phyloP scores from a whole-genome alignment of 192 early-diverging fungal species.

The Coemansia sp. region DNA sequence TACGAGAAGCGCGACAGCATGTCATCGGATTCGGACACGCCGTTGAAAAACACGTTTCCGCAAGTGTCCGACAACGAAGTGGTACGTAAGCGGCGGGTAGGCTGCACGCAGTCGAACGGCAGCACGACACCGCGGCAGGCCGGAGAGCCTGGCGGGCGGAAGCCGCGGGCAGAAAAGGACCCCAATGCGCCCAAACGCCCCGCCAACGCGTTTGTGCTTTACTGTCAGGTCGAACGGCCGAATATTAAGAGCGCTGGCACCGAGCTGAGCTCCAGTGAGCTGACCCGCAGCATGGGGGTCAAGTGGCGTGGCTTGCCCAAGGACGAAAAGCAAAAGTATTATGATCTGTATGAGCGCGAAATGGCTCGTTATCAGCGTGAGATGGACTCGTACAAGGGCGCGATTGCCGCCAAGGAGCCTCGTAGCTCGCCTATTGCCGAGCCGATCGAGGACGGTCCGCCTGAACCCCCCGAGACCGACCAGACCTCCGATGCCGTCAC shows the following conservation, averaged over 20 bases:
- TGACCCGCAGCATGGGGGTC: conserved; percentile 50
- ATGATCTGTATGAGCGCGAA: conserved; percentile 46
- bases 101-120: conserved; percentile 18
- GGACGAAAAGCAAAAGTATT: conserved; percentile 48
- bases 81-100: conserved; percentile 2
- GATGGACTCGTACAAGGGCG: conserved; percentile 41
- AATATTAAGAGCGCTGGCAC: conserved; percentile 40
- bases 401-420: background rate
- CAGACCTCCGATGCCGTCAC: conserved; percentile 11
- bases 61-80: conserved; percentile 37
- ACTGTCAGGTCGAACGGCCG: conserved; percentile 51
- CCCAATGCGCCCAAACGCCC: conserved; percentile 52
- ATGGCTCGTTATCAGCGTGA: conserved; percentile 50
- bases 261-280: conserved; percentile 41
- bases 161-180: conserved; percentile 43
- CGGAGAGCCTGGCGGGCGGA: conserved; percentile 10
- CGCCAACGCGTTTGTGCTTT: conserved; percentile 54
- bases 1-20: conserved; percentile 26
- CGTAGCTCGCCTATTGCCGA: conserved; percentile 14
- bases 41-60: conserved; percentile 42
- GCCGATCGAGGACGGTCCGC: background rate
- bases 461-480: conserved; percentile 2
- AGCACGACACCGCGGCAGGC: conserved; percentile 32
- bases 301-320: conserved; percentile 49
- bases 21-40: conserved; percentile 42